These are phyloP conservation scores for Tricholoma terreum DNA, from an alignment of 768 basidiomycete species.

Conservation along the genomic window DNA sequence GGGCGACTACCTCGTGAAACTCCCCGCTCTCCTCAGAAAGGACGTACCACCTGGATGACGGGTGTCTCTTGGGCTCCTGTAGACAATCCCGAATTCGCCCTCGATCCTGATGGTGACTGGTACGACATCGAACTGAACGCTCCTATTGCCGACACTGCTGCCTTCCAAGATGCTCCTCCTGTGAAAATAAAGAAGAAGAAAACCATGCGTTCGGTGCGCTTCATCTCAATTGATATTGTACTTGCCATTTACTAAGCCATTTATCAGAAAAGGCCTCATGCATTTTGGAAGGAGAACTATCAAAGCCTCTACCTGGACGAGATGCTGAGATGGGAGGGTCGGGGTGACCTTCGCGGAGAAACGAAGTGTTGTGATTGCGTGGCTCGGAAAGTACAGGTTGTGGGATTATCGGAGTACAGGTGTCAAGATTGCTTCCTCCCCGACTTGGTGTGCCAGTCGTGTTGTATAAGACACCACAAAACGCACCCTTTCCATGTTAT, in stretches of 20 bases:
- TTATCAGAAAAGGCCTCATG: neutral
- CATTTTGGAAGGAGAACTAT: constrained; percentile 4
- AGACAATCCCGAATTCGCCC: constrained; percentile 4
- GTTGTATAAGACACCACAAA: constrained; percentile 3
- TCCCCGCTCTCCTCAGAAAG: neutral
- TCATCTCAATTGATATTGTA: neutral
- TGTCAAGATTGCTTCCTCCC: constrained; percentile 10
- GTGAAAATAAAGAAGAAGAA: constrained; percentile 2
- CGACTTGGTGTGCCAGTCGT: neutral
- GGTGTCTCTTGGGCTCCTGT: neutral
- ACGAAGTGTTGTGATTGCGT: constrained; percentile 8
- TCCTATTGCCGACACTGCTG: neutral
- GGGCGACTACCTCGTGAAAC: neutral
- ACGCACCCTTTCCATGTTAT: neutral
- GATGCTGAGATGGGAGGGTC: constrained; percentile 5
- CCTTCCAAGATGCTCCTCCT: neutral
- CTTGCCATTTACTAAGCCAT: neutral
- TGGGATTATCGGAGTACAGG: neutral
- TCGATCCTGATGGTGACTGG: constrained; percentile 6
- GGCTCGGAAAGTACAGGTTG: neutral
- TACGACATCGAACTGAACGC: constrained; percentile 2
- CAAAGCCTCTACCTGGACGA: constrained; percentile 16
- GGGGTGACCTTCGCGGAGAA: constrained; percentile 3
- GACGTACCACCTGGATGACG: neutral
- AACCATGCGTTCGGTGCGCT: neutral